These are phyloP conservation scores for Rhizophagus clarus DNA, from an alignment of 192 early-diverging fungal species.

Conservation along the genomic window DNA sequence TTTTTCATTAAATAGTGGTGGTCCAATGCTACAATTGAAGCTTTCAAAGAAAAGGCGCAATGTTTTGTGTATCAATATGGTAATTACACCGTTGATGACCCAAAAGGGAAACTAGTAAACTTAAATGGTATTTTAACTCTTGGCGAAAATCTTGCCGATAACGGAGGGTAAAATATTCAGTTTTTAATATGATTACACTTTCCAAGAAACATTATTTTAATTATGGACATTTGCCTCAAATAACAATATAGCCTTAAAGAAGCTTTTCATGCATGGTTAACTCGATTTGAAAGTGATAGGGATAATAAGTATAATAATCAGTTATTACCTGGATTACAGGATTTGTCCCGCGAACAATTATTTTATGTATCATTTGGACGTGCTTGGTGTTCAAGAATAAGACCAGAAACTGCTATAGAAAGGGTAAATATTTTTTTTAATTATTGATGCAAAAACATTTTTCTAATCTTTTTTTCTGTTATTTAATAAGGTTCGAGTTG, in stretches of 20 bases:
- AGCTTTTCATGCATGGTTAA: slow-evolving; percentile 38
- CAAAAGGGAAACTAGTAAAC: slow-evolving; percentile 39
- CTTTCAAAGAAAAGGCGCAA: slow-evolving; percentile 54
- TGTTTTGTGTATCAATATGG: slow-evolving; percentile 73
- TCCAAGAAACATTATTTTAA: background rate
- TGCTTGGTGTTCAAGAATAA: slow-evolving; percentile 62
- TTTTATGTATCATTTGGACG: slow-evolving; percentile 72
- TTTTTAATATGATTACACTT: too few relatives aligned
- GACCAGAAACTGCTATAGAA: slow-evolving; percentile 48
- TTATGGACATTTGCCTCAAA: slow-evolving; percentile 24
- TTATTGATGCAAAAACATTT: background rate
- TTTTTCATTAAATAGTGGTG: slow-evolving; percentile 59
- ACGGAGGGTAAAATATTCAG: slow-evolving; percentile 52
- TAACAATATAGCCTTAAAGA: slow-evolving; percentile 42
- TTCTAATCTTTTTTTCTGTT: background rate
- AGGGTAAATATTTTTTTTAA: slow-evolving; percentile 36
- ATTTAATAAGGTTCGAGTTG: slow-evolving; percentile 50
- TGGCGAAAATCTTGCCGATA: slow-evolving; percentile 71
- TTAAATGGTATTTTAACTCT: slow-evolving; percentile 63
- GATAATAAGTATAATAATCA: slow-evolving; percentile 10
- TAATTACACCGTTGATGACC: slow-evolving; percentile 48
- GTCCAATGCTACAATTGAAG: slow-evolving; percentile 58
- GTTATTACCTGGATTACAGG: slow-evolving; percentile 48
- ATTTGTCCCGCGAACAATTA: slow-evolving; percentile 60
- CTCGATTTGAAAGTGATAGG: slow-evolving; percentile 31